Base-by-base conservation (phyloP, 139 green algal species). In the Coelastrella sp. region DNA sequence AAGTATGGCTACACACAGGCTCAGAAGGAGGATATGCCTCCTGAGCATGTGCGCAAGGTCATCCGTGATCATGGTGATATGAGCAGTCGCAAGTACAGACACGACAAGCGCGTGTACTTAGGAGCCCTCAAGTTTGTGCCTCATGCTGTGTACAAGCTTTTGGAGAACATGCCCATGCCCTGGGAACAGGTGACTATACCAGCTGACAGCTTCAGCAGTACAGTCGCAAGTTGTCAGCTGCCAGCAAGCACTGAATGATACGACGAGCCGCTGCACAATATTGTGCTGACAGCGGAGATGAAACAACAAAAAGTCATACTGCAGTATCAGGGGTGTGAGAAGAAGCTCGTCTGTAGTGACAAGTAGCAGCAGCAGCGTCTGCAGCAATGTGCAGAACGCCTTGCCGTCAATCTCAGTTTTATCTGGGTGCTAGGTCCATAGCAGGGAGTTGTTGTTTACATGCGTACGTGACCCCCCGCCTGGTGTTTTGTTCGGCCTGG, bases 161-260 rank as follows among this genome's bases (percentile, higher is more conserved):
- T 99, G 92, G 98, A 99, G 94, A 99, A 99, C 96, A 99, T 99
- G 98, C 98, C 98, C 15, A 99, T 99, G 98, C 98, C 98, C 7
- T 99, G 98, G 98, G 98, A 99, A 92, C 97, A 99, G 95, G 96
- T 97, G 86, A 49, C 92, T 7, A 12, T 24, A 6, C 8, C 24
- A 27, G 25, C 24, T 59, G 15, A 17, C 70, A 78, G 70, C 15
- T 35, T 8, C 70, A 78, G 20, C 70, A 78, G 63, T 17, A 14
- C 12, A 17, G 12, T 22, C 63, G 15, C 63, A 14, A 72, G 63
- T 25, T 8, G 70, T 4, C 70, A 78, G 70, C 70, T 70, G 63
- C 15, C 63, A 78, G 70, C 70, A 78, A 78, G 20, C 20, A 17
- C 63, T 22, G 63, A 72, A 72, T 49, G 35, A 49, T 5, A 49